phyloP scores from a whole-genome alignment of 148 eudicot species.

The Talinum fruticosum region DNA sequence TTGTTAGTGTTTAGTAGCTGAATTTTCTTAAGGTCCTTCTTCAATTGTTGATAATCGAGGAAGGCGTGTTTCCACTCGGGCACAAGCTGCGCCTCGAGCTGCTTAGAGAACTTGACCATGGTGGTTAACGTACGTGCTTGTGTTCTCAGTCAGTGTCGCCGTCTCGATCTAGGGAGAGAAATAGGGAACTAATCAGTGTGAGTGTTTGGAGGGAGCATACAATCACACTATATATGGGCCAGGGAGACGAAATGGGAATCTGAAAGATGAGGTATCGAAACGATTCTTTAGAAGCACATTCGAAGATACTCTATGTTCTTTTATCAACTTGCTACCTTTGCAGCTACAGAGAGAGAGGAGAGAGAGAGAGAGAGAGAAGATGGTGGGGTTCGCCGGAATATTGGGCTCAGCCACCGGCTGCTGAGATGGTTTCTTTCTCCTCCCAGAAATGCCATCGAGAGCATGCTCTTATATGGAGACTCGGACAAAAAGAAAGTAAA shows the following conservation, averaged over 20 bases:
- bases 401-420: constrained; percentile 21
- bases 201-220: constrained; percentile 43
- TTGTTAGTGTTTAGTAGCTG: constrained; percentile 31
- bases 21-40: constrained; percentile 76
- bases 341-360: constrained; percentile 6
- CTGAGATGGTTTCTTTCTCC: constrained; percentile 7
- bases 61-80: constrained; percentile 98
- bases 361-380: constrained; percentile 14
- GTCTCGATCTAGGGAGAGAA: background rate
- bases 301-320: constrained; percentile 48
- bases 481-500: background rate
- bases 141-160: background rate
- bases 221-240: constrained; percentile 47
- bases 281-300: constrained; percentile 60
- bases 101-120: constrained; percentile 69
- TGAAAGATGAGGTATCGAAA: constrained; percentile 16
- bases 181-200: constrained; percentile 21
- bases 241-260: background rate
- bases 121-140: constrained; percentile 9
- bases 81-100: constrained; percentile 79
- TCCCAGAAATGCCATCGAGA: constrained; percentile 12
- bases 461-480: constrained; percentile 26
- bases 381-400: constrained; percentile 37
- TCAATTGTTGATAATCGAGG: constrained; percentile 72
- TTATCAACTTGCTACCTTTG: constrained; percentile 38